Evolutionary conservation across 2,329 filamentous ascomycete species (phyloP).

Genomic region (Cytospora leucostoma): DNA sequence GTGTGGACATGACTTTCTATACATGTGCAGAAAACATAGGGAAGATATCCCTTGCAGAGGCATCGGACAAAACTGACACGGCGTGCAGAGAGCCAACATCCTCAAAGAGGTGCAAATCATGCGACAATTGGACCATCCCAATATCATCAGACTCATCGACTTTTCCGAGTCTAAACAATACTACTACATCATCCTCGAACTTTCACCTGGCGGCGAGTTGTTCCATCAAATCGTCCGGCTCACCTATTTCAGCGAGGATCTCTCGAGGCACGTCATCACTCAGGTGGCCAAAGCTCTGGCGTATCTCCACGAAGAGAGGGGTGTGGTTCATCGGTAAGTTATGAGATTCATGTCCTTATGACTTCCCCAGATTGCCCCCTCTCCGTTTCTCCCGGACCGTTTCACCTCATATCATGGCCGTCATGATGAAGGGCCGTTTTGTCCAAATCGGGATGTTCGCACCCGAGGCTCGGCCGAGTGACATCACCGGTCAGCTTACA

Average conservation of each 20-base stretch:
- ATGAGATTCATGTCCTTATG: neutral
- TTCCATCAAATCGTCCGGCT: constrained; percentile 98
- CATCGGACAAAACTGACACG: constrained; percentile 34
- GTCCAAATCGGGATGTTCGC: constrained; percentile 17
- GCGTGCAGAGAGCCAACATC: constrained; percentile 83
- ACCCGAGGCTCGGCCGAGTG: constrained; percentile 26
- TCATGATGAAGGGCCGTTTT: constrained; percentile 9
- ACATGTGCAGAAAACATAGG: neutral
- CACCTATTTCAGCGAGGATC: constrained; percentile 96
- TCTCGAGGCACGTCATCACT: constrained; percentile 90
- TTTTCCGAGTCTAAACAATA: constrained; percentile 94
- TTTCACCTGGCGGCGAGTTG: constrained; percentile 91
- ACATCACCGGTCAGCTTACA: constrained; percentile 33
- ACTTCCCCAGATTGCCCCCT: neutral
- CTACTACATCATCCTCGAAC: constrained; percentile 95
- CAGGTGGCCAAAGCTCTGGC: constrained; percentile 94
- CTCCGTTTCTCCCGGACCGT: neutral
- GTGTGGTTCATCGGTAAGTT: constrained; percentile 92
- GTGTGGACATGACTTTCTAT: constrained; percentile 10
- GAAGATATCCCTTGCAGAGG: neutral
- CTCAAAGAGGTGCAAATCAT: constrained; percentile 99
- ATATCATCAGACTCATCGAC: constrained; percentile 90
- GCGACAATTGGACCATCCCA: constrained; percentile 93
- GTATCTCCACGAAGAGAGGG: constrained; percentile 91
- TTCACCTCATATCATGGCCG: neutral